Evolutionary conservation across 2,329 filamentous ascomycete genomes (phyloP).

Genomic region (Lecanicillium sp.): DNA sequence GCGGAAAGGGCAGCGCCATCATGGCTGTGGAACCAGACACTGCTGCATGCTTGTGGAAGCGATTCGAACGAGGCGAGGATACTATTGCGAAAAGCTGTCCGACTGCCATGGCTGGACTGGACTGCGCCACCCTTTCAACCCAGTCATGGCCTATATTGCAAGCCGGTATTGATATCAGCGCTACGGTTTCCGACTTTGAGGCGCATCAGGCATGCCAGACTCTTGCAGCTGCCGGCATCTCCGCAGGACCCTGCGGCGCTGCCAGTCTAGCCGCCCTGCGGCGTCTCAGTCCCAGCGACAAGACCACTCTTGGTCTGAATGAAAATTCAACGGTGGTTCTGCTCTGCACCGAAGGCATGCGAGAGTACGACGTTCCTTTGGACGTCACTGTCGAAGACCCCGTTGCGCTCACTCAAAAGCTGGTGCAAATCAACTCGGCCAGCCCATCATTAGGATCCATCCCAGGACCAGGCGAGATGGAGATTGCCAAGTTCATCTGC

Average conservation of each 20-base stretch:
- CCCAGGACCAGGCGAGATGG: constrained; percentile 35
- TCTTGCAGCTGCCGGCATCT: constrained; percentile 37
- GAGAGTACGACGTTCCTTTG: constrained; percentile 22
- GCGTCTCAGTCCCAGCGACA: constrained; percentile 30
- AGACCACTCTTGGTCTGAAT: constrained; percentile 26
- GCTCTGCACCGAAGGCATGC: constrained; percentile 50
- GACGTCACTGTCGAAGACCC: constrained; percentile 33
- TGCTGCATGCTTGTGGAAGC: constrained; percentile 49
- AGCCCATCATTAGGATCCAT: constrained; percentile 32
- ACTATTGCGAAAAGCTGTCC: constrained; percentile 43
- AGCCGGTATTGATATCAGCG: constrained; percentile 49
- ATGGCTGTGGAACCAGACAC: constrained; percentile 63
- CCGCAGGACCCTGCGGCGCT: constrained; percentile 55
- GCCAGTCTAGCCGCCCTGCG: constrained; percentile 49
- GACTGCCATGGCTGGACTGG: constrained; percentile 68
- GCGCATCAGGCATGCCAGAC: constrained; percentile 50
- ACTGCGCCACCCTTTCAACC: constrained; percentile 60
- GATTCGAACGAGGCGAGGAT: constrained; percentile 38
- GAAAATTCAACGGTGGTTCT: constrained; percentile 52
- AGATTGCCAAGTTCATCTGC: constrained; percentile 35
- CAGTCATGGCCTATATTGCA: constrained; percentile 56
- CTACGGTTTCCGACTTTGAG: constrained; percentile 54
- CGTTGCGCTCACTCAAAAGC: constrained; percentile 31
- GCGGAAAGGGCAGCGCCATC: constrained; percentile 27
- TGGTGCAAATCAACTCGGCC: constrained; percentile 41